phyloP scores from a whole-genome alignment of 345 rosid species.

The Aquilaria sinensis region DNA sequence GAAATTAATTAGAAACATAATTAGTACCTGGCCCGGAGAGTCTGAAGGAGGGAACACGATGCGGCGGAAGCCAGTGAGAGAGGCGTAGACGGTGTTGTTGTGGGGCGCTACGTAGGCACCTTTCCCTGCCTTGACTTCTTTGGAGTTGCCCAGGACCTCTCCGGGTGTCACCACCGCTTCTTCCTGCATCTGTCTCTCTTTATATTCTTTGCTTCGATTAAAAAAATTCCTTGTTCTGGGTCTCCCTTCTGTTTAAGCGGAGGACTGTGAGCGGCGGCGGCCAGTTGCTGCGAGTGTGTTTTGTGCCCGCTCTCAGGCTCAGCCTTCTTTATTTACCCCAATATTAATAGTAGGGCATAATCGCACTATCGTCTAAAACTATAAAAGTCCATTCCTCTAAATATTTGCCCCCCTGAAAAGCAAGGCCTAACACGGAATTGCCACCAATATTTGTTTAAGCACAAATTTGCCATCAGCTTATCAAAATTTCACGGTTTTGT shows the following conservation, averaged over 20 bases:
- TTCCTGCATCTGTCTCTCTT: conserved; percentile 16
- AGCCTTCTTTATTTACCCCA: neutral
- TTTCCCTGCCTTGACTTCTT: conserved; percentile 63
- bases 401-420: too few relatives aligned
- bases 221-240: neutral
- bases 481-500: too few relatives aligned
- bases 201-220: neutral
- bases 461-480: too few relatives aligned
- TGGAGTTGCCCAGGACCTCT: conserved; percentile 56
- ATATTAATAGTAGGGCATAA: too few relatives aligned
- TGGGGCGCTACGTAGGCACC: conserved; percentile 63
- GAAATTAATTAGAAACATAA: neutral
- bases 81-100: conserved; percentile 66
- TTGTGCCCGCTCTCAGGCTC: neutral
- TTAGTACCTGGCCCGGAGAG: conserved; percentile 63
- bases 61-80: conserved; percentile 63
- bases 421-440: too few relatives aligned
- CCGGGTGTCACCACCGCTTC: conserved; percentile 76
- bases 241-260: too few relatives aligned
- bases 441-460: too few relatives aligned
- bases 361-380: too few relatives aligned
- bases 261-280: neutral
- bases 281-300: neutral
- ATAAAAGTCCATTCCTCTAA: too few relatives aligned
- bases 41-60: conserved; percentile 40